Conservation (phyloP, 192 early-diverging fungal species). For the Backusella tarrabulga region DNA sequence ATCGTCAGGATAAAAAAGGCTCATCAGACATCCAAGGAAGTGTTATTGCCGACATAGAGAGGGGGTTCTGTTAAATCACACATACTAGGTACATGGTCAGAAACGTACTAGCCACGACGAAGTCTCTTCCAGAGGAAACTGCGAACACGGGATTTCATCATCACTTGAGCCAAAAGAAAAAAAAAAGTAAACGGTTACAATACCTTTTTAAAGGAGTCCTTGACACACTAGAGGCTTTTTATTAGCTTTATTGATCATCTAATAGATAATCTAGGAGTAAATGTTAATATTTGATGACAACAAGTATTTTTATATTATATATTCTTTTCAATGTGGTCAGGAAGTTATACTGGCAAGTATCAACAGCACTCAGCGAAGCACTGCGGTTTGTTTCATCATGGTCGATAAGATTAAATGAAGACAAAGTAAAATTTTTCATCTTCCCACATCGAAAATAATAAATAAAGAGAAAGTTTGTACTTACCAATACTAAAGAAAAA, state of each 20-base stretch:
- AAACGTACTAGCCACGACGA: conserved; percentile 21
- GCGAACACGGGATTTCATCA: conserved; percentile 40
- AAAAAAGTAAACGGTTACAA: background rate
- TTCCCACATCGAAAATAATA: conserved; percentile 12
- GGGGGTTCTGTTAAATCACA: conserved; percentile 9
- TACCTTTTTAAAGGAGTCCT: conserved; percentile 5
- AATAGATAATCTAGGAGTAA: background rate
- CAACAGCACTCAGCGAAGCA: conserved; percentile 43
- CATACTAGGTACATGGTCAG: background rate
- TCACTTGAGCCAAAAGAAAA: conserved; percentile 22
- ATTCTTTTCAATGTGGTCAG: conserved; percentile 28
- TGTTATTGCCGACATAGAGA: conserved; percentile 32
- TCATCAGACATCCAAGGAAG: conserved; percentile 46
- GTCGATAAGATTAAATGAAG: conserved; percentile 42
- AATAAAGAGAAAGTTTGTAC: background rate
- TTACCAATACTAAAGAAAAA: background rate
- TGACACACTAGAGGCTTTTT: background rate
- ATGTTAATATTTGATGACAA: background rate
- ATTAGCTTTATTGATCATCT: background rate
- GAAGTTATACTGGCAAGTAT: conserved; percentile 44
- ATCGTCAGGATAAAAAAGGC: background rate
- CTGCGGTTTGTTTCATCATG: conserved; percentile 41
- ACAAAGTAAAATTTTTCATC: conserved; percentile 25
- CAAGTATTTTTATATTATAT: background rate
- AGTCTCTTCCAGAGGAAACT: conserved; percentile 40